These are phyloP conservation scores for Chlamydomonas eustigma DNA, from an alignment of 139 green algal genomes.

Conservation along the genomic window DNA sequence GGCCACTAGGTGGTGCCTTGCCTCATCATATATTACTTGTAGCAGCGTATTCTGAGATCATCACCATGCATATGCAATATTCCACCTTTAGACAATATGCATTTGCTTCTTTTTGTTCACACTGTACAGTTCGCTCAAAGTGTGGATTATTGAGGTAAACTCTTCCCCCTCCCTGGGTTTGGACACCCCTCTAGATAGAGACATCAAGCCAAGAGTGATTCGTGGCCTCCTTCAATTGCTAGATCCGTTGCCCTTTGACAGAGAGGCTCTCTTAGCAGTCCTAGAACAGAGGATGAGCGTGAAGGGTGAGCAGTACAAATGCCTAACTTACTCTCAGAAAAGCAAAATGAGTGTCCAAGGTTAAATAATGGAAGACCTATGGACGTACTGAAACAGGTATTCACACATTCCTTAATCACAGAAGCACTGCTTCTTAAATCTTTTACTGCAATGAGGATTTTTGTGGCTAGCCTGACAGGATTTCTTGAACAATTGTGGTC, in stretches of 20 bases:
- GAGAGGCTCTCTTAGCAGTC: conserved; percentile 26
- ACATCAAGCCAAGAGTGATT: conserved; percentile 35
- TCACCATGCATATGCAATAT: too few relatives aligned
- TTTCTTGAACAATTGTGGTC: too few relatives aligned
- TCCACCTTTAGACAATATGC: too few relatives aligned
- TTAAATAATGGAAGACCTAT: neutral
- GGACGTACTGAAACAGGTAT: neutral
- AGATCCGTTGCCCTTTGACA: conserved; percentile 38
- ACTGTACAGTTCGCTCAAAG: conserved; percentile 11
- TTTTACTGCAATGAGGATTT: too few relatives aligned
- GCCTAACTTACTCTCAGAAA: too few relatives aligned
- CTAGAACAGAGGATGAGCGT: neutral
- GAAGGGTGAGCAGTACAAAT: neutral
- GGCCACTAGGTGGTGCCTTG: neutral
- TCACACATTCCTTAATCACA: neutral
- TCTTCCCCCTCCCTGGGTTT: conserved; percentile 51
- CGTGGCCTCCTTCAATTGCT: conserved; percentile 32
- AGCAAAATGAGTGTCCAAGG: neutral
- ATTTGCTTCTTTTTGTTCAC: conserved; percentile 16
- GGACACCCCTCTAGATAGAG: conserved; percentile 44
- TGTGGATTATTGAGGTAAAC: conserved; percentile 74
- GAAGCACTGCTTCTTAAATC: neutral
- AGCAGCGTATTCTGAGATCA: too few relatives aligned
- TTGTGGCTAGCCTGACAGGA: too few relatives aligned
- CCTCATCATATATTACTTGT: neutral